Conservation (phyloP, 768 basidiomycete genomes). For the Trametes cubensis region DNA sequence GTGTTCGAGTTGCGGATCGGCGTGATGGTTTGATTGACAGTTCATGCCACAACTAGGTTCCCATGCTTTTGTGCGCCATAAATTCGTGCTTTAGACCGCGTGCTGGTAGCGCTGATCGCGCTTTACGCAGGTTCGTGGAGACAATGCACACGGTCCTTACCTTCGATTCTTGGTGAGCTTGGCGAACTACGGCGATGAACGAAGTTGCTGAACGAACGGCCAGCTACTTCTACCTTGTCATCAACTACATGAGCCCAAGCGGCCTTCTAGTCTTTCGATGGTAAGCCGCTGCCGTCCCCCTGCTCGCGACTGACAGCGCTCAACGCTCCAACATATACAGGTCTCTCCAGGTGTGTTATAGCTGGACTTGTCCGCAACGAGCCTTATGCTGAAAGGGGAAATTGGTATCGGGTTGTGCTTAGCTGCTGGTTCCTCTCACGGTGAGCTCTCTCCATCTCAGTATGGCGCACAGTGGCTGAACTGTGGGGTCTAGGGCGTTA, state of each 20-base stretch:
- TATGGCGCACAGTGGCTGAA: not conserved
- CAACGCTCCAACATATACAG: not conserved
- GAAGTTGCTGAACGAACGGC: not conserved
- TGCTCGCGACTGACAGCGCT: too few species aligned
- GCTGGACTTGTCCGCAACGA: too few species aligned
- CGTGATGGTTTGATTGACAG: not conserved
- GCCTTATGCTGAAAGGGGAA: not conserved
- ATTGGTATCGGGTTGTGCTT: too few species aligned
- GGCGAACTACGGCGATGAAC: not conserved
- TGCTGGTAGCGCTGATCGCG: not conserved
- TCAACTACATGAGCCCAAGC: not conserved
- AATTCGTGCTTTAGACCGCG: too few species aligned
- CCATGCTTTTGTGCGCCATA: not conserved
- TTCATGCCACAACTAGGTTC: not conserved
- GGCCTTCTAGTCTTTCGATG: not conserved
- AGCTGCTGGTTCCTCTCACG: not conserved
- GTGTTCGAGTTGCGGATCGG: not conserved
- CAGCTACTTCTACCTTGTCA: conserved; percentile 2
- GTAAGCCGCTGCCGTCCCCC: not conserved
- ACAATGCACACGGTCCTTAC: not conserved
- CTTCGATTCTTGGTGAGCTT: not conserved
- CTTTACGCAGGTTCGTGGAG: not conserved
- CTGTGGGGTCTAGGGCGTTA: not conserved
- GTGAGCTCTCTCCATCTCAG: not conserved
- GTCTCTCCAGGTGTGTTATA: not conserved